phyloP scores from a whole-genome alignment of 352 stramenopile species.

The Phytophthora ohioensis region DNA sequence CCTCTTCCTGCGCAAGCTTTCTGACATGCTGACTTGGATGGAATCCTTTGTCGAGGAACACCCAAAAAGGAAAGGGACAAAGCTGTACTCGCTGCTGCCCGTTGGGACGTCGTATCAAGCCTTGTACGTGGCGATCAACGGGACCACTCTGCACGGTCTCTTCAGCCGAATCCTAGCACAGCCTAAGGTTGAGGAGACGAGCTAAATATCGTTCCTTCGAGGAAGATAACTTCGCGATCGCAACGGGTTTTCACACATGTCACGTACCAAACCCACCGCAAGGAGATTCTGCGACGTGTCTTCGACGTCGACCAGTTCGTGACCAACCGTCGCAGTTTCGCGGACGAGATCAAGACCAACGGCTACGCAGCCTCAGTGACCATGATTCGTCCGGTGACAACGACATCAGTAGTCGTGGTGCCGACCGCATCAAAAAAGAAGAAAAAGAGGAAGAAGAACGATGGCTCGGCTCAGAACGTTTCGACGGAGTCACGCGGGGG shows the following conservation, averaged over 20 bases:
- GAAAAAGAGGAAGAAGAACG: constrained; percentile 12
- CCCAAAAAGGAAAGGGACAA: constrained; percentile 14
- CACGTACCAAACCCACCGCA: constrained; percentile 6
- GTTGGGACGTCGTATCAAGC: constrained; percentile 2
- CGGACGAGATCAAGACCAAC: constrained; percentile 22
- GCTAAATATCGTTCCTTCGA: not conserved
- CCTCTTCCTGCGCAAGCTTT: constrained; percentile 22
- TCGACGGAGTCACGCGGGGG: too few relatives aligned
- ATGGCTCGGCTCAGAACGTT: not conserved
- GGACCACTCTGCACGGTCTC: constrained; percentile 14
- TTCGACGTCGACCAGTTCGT: constrained; percentile 8
- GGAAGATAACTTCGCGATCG: not conserved
- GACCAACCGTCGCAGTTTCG: constrained; percentile 14
- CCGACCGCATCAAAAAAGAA: not conserved
- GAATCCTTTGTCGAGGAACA: constrained; percentile 15
- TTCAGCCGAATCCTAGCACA: constrained; percentile 12
- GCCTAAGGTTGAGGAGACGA: not conserved
- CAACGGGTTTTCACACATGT: not conserved
- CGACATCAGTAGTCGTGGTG: not conserved
- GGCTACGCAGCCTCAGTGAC: constrained; percentile 11
- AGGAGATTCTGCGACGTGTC: not conserved
- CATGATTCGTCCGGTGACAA: constrained; percentile 4
- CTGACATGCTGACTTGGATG: constrained; percentile 18
- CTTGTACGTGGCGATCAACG: constrained; percentile 25
- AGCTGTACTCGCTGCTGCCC: constrained; percentile 23